Evolutionary conservation across 2,329 filamentous ascomycete genomes (phyloP), one percentile per base, ranked within the genome.

Genomic region (Torrubiellomyces zombiae): DNA sequence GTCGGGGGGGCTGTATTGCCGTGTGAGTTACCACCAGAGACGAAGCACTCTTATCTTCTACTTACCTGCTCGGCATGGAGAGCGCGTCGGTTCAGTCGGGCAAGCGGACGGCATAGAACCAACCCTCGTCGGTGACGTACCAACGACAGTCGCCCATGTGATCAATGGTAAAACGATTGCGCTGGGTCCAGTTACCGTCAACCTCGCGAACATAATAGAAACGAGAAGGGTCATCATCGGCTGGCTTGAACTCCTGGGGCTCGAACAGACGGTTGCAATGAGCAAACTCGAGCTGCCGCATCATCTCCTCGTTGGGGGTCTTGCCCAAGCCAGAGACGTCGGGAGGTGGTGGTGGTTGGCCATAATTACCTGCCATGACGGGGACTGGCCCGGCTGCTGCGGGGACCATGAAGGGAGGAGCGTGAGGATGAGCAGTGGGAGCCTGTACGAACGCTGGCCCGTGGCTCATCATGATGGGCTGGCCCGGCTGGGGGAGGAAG

Each of bases 201-300:
- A 64, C 47, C 48, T 75, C 67, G 29, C 66, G 62, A 37, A 63
- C 58, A 51, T 60, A 67, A 50, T 74, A 75, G 51, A 67, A 63
- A 32, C 67, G 65, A 21, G 55, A 56, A 19, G 63, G 60, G 45
- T 72, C 61, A 34, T 68, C 60, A 38, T 74, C 68, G 12, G 58
- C 56, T 3, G 70, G 70, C 46, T 70, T 67, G 42, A 73, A 68
- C 36, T 72, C 67, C 52, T 74, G 67, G 10, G 63, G 58, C 43
- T 67, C 59, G 34, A 61, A 57, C 35, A 63, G 49, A 35, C 55
- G 53, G 43, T 61, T 63, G 33, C 50, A 44, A 31, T 56, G 40
- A n/a, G 61, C 58, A 33, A 62, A 56, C 36, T 61, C 48, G 21
- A 56, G 43, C 40, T 63, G 58, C 29, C 60, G 54, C 12, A 56